Evolutionary conservation across 2,329 filamentous ascomycete species (phyloP).

Genomic region (Knufia fluminis): DNA sequence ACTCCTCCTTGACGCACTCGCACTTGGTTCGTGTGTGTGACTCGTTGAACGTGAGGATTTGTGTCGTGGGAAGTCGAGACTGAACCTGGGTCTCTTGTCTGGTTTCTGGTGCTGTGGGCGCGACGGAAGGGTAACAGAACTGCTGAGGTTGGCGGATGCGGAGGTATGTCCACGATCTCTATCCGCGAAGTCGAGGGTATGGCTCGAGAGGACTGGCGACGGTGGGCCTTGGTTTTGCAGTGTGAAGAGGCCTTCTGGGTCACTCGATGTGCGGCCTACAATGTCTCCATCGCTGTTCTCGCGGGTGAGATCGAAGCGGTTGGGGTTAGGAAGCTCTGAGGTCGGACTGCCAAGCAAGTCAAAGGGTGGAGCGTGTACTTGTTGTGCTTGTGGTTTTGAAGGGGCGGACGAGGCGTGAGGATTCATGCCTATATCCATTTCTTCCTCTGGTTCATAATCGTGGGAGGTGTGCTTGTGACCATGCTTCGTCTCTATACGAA

Average conservation of each 20-base stretch:
- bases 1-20: background rate
- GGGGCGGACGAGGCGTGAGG: slow-evolving; percentile 53
- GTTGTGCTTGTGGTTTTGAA: slow-evolving; percentile 14
- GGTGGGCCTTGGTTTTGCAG: slow-evolving; percentile 27
- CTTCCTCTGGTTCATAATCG: slow-evolving; percentile 52
- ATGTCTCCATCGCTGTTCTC: slow-evolving; percentile 31
- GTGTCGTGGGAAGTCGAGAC: slow-evolving; percentile 23
- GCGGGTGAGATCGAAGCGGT: slow-evolving; percentile 59
- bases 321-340: slow-evolving; percentile 61
- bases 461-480: background rate
- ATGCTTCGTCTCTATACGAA: slow-evolving; percentile 37
- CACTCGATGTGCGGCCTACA: slow-evolving; percentile 16
- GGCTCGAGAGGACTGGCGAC: slow-evolving; percentile 23
- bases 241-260: slow-evolving; percentile 27
- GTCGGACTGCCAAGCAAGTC: slow-evolving; percentile 59
- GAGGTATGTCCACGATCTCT: slow-evolving; percentile 19
- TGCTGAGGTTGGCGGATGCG: slow-evolving; percentile 28
- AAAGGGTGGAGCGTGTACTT: slow-evolving; percentile 30
- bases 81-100: slow-evolving; percentile 22
- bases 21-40: background rate
- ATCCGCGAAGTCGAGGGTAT: slow-evolving; percentile 11
- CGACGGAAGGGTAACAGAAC: slow-evolving; percentile 30
- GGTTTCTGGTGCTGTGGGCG: slow-evolving; percentile 21
- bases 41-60: slow-evolving; percentile 9
- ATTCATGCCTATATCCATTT: slow-evolving; percentile 79